A percentile compares a stretch with the other conserved stretches of the same genome.
Evolutionary conservation across 495 filamentous ascomycete genomes (phyloP).

Genomic region (Aspergillus baeticus): DNA sequence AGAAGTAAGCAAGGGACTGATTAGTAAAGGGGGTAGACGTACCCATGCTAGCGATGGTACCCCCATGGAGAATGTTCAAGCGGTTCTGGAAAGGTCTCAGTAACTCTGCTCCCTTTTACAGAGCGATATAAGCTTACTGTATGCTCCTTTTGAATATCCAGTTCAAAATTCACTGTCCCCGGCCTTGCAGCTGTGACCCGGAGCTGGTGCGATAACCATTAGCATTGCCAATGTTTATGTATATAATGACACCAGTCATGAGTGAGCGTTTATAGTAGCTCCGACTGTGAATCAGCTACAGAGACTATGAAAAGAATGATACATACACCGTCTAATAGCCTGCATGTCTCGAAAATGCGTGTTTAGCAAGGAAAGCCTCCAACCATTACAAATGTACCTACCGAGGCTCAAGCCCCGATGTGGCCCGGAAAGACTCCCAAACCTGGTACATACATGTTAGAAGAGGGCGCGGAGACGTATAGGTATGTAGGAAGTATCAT

Average conservation of each 20-base stretch:
- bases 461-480: not conserved
- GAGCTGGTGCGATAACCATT: constrained; percentile 50
- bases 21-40: constrained; percentile 10
- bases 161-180: constrained; percentile 81
- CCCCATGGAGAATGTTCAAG: constrained; percentile 86
- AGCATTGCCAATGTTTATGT: constrained; percentile 5
- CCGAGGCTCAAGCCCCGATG: constrained; percentile 86
- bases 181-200: constrained; percentile 72
- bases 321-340: constrained; percentile 43
- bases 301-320: too few relatives aligned
- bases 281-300: too few relatives aligned
- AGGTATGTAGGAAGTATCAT: too few relatives aligned
- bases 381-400: constrained; percentile 36
- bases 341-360: constrained; percentile 11
- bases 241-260: not conserved
- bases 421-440: constrained; percentile 76
- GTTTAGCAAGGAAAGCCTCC: not conserved
- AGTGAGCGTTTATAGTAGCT: too few relatives aligned
- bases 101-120: not conserved
- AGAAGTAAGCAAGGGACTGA: not conserved
- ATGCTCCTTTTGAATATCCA: constrained; percentile 83
- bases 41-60: constrained; percentile 92
- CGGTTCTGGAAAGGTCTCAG: constrained; percentile 62
- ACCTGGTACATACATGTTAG: constrained; percentile 52
- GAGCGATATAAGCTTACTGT: constrained; percentile 56